phyloP scores from a whole-genome alignment of 1,139 yeast genomes.

The Candida tropicalis region DNA sequence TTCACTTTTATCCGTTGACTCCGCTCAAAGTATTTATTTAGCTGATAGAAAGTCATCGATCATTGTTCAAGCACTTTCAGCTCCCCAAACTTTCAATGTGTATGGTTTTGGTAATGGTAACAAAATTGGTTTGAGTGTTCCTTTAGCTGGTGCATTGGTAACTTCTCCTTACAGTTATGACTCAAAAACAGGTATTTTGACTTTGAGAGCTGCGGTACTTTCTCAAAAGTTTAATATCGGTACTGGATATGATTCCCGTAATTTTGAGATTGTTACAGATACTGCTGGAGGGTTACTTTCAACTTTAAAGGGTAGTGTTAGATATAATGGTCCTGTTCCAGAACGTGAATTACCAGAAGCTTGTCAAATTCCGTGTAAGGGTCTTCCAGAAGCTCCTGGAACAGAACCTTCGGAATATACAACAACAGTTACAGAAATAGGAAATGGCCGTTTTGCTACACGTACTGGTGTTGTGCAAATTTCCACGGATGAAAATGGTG shows the following conservation, averaged over 20 bases:
- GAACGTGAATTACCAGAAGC: conserved; percentile 17
- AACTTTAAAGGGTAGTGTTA: conserved; percentile 15
- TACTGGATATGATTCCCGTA: conserved; percentile 20
- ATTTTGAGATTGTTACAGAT: conserved; percentile 18
- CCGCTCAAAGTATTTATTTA: conserved; percentile 27
- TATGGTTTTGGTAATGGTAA: conserved; percentile 38
- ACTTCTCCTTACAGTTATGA: conserved; percentile 17
- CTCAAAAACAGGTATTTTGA: conserved; percentile 24
- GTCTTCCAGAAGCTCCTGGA: conserved; percentile 19
- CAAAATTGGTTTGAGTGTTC: conserved; percentile 24
- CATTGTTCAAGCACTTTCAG: conserved; percentile 21
- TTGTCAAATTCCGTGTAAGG: conserved; percentile 17
- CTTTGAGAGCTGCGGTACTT: conserved; percentile 14
- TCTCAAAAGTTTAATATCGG: conserved; percentile 27
- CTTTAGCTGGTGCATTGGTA: conserved; percentile 15
- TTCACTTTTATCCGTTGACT: conserved; percentile 19
- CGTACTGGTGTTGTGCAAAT: background rate
- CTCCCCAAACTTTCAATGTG: conserved; percentile 26
- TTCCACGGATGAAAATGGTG: conserved; percentile 3
- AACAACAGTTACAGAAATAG: background rate
- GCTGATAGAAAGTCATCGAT: conserved; percentile 22
- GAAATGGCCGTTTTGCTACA: background rate
- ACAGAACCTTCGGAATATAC: conserved; percentile 7
- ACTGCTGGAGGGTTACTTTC: conserved; percentile 19
- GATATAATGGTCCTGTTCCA: conserved; percentile 24